Percentiles rank a stretch among this genome's conserved stretches.
Conservation (phyloP, 371 early-diverging fungal species). For the Lichtheimia ornata region DNA sequence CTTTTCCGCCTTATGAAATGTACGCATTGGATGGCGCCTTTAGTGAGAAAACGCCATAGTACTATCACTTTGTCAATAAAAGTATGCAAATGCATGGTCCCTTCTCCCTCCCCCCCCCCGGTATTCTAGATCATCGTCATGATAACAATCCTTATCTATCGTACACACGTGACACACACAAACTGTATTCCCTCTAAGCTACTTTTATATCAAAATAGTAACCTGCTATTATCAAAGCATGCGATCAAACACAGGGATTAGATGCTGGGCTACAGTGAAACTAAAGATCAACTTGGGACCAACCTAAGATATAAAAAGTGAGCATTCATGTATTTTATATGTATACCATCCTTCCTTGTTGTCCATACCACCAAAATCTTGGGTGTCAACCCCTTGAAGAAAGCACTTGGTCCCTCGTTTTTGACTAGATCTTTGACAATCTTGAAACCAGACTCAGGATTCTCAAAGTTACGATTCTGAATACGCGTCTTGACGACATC, state of each 20-base stretch:
- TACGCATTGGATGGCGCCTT: no score
- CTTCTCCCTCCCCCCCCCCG: no score
- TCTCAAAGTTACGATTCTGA: slow-evolving; percentile 88
- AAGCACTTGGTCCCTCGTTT: slow-evolving; percentile 88
- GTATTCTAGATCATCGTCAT: no score
- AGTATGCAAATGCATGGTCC: no score
- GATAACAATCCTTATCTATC: no score
- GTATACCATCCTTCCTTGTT: background rate
- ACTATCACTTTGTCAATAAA: no score
- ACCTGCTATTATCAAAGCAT: no score
- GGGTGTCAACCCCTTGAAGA: slow-evolving; percentile 98
- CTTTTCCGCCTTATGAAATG: no score
- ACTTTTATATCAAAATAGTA: no score
- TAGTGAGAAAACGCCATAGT: no score
- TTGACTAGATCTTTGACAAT: slow-evolving; percentile 87
- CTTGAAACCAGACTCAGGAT: slow-evolving; percentile 83
- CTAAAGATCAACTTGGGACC: slow-evolving; percentile 98
- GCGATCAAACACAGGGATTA: slow-evolving; percentile 82
- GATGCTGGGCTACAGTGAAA: slow-evolving; percentile 94
- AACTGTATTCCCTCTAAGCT: no score
- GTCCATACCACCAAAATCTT: slow-evolving; percentile 82
- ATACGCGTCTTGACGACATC: slow-evolving; percentile 98
- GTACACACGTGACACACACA: no score
- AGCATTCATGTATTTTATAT: background rate
- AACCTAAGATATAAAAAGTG: slow-evolving; percentile 38